A percentile compares a stretch with the other conserved stretches of the same genome.
Conservation (phyloP, 2,329 filamentous ascomycete genomes). For the Byssochlamys sp. region DNA sequence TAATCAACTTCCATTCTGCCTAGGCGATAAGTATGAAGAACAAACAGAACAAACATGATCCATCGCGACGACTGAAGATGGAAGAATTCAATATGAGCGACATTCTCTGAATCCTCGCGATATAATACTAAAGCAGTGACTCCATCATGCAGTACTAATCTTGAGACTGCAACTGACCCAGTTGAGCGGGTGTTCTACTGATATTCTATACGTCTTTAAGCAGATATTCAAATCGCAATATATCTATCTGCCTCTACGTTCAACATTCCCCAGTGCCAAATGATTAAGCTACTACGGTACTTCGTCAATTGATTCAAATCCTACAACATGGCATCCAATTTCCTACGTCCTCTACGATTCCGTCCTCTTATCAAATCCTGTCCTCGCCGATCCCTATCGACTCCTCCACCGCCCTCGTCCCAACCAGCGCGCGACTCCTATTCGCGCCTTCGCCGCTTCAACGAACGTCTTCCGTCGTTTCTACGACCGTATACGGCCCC, state of each 20-base stretch:
- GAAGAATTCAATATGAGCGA: neutral
- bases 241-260: neutral
- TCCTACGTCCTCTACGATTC: slow-evolving; percentile 12
- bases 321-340: neutral
- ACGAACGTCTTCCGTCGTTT: slow-evolving; percentile 51
- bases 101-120: neutral
- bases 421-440: slow-evolving; percentile 11
- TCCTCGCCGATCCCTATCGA: slow-evolving; percentile 4
- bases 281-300: neutral
- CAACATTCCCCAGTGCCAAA: neutral
- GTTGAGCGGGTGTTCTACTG: neutral
- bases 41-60: neutral
- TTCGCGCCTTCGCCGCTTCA: slow-evolving; percentile 26
- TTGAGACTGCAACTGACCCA: neutral
- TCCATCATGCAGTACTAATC: neutral
- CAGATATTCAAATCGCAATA: neutral
- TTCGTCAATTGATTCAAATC: neutral
- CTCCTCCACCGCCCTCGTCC: slow-evolving; percentile 4
- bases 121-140: neutral
- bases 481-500: slow-evolving; percentile 60
- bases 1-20: too few species aligned
- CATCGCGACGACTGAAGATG: neutral
- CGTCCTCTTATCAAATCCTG: slow-evolving; percentile 8
- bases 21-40: neutral
- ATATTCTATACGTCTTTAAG: neutral